Percentiles rank a stretch among this genome's conserved stretches.
phyloP scores from a whole-genome alignment of 108 stramenopile species.

The Schizochytrium sp. region DNA sequence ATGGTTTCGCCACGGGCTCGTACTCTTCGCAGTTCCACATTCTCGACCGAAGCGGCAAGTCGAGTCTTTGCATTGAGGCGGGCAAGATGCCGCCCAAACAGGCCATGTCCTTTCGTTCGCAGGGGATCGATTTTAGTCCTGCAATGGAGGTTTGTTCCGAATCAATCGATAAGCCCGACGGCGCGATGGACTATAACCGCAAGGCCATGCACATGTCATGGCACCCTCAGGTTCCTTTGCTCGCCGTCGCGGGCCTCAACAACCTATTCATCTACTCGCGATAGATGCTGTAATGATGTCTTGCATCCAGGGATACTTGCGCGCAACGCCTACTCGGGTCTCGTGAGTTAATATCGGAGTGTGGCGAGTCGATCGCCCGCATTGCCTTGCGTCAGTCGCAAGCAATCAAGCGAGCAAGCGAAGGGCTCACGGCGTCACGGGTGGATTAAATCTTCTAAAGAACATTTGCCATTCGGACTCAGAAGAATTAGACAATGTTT shows the following conservation, averaged over 20 bases:
- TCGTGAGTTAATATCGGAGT: too few relatives aligned
- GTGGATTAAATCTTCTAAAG: too few relatives aligned
- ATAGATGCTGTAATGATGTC: neutral
- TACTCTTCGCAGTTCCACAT: constrained; percentile 31
- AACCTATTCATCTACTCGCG: constrained; percentile 40
- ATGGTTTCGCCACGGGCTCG: constrained; percentile 40
- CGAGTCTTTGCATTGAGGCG: neutral
- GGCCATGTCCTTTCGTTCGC: neutral
- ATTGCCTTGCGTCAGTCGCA: too few relatives aligned
- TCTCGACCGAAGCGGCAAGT: neutral
- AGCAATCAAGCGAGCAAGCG: too few relatives aligned
- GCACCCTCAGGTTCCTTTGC: constrained; percentile 35
- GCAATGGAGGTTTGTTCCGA: neutral
- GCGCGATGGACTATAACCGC: constrained; percentile 27
- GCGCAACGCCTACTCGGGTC: too few relatives aligned
- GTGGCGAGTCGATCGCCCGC: too few relatives aligned
- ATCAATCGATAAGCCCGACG: neutral
- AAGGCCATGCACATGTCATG: constrained; percentile 48
- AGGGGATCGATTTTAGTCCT: neutral
- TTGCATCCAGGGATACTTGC: too few relatives aligned
- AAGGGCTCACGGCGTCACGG: too few relatives aligned
- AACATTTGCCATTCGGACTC: too few relatives aligned
- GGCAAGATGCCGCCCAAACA: constrained; percentile 14
- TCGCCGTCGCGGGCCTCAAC: constrained; percentile 48
- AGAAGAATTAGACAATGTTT: too few relatives aligned